These are phyloP conservation scores for Meredithiella fracta DNA, from an alignment of 2,329 filamentous ascomycete species.

Conservation along the genomic window DNA sequence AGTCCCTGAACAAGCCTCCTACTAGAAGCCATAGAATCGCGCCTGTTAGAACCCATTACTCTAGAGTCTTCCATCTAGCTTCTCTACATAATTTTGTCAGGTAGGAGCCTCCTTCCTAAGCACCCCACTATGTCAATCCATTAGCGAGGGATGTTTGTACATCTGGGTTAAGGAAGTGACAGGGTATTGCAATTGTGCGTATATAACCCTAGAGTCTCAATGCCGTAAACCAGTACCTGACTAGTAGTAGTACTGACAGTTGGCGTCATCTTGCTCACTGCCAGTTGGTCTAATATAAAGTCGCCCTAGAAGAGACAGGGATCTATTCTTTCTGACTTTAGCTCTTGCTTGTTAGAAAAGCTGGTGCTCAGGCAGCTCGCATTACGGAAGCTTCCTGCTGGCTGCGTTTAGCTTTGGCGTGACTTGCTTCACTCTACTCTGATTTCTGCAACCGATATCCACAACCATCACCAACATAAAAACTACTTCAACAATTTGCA, in stretches of 20 bases:
- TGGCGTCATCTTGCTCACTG: too few relatives aligned
- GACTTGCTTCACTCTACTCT: not conserved
- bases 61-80: conserved; percentile 7
- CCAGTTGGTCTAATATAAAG: too few relatives aligned
- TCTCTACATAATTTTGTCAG: conserved; percentile 1
- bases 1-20: too few relatives aligned
- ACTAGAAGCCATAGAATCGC: too few relatives aligned
- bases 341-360: not conserved
- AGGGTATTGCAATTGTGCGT: not conserved
- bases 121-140: conserved; percentile 4
- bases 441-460: not conserved
- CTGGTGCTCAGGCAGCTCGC: conserved; percentile 9
- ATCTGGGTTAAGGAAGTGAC: conserved; percentile 1
- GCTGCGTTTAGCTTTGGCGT: conserved; percentile 1
- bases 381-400: conserved; percentile 13
- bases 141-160: not conserved
- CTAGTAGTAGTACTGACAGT: too few relatives aligned
- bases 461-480: not conserved
- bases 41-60: not conserved
- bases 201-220: too few relatives aligned
- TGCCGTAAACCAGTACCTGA: too few relatives aligned
- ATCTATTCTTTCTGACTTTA: not conserved
- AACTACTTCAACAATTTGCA: not conserved
- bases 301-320: not conserved
- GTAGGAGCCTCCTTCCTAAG: not conserved